These are phyloP conservation scores for Pleurotus ostreatus DNA, from an alignment of 768 basidiomycete genomes.

Conservation along the genomic window DNA sequence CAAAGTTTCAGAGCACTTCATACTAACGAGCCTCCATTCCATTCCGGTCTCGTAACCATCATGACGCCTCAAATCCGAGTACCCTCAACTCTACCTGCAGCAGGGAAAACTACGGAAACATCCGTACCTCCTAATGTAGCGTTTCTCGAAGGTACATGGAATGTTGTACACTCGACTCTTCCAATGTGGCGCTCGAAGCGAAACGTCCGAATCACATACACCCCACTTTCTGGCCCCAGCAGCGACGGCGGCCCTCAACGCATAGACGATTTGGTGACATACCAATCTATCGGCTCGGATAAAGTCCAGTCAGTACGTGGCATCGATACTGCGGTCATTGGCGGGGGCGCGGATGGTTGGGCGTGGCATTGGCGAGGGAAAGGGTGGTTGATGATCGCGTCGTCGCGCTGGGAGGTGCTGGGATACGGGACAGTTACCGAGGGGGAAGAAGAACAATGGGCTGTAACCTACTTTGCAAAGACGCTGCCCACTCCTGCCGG, in stretches of 20 bases:
- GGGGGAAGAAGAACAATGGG: slow-evolving; percentile 11
- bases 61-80: no score
- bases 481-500: slow-evolving; percentile 13
- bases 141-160: slow-evolving; percentile 6
- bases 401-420: slow-evolving; percentile 11
- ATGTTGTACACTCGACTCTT: slow-evolving; percentile 6
- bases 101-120: no score
- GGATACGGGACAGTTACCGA: slow-evolving; percentile 9
- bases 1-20: no score
- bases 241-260: neutral
- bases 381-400: slow-evolving; percentile 15
- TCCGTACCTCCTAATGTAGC: neutral
- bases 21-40: no score
- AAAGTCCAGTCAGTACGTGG: slow-evolving; percentile 3
- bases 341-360: neutral
- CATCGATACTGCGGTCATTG: slow-evolving; percentile 1
- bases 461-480: slow-evolving; percentile 13
- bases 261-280: slow-evolving; percentile 6
- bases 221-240: neutral
- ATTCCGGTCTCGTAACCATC: no score
- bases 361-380: slow-evolving; percentile 12
- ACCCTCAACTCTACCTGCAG: no score
- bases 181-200: slow-evolving; percentile 10
- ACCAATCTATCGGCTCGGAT: slow-evolving; percentile 1
- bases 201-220: slow-evolving; percentile 9